Evolutionary conservation across 2,329 filamentous ascomycete genomes (phyloP), one percentile per base, ranked within the genome.

Genomic region (Ophiostoma ulmi): DNA sequence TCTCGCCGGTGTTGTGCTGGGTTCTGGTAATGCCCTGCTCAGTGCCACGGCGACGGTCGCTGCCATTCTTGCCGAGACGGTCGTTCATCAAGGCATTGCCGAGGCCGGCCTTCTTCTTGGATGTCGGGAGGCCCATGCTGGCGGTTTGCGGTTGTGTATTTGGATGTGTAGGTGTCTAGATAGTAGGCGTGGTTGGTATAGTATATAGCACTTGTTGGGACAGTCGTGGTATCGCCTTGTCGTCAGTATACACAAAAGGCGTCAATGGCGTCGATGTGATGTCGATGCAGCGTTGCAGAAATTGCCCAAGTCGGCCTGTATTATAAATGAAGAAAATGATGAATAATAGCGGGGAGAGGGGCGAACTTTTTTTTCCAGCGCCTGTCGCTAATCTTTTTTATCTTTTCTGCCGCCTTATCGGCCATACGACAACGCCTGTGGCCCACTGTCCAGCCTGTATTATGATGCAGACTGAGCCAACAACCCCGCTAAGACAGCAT

Each of bases 61-160:
- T 79, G 74, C 93, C 92, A 81, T 96, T 97, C 82, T 95, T 97
- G 78, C 94, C 93, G 80, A 98, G 97, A 72, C 94, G 91, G 82
- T 98, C 95, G 80, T 98, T 98, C 95, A 99, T 99, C 79, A 99
- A 88, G 82, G 91, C 89, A 83, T 97, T 97, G 79, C 95, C 95
- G 82, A 99, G 89, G 80, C 95, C 95, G 77, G 97, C 93, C 77
- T 89, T 87, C 81, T 94, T 97, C 81, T 97, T 98, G 75, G 93
- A 97, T 83, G 98, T 99, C 80, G 95, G 89, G 77, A 84, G 80
- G 78, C 82, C 80, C 86, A 88, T 88, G 72, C 76, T 84, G 52
- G 35, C 38, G 66, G 58, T 58, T 44, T 67, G 44, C 10, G 58
- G 68, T 41, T 20, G n/a, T 22, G 5, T 67, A 6, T 3, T 70